These are phyloP conservation scores for Trichoderma gracile DNA, from an alignment of 2,329 filamentous ascomycete genomes.

Conservation along the genomic window DNA sequence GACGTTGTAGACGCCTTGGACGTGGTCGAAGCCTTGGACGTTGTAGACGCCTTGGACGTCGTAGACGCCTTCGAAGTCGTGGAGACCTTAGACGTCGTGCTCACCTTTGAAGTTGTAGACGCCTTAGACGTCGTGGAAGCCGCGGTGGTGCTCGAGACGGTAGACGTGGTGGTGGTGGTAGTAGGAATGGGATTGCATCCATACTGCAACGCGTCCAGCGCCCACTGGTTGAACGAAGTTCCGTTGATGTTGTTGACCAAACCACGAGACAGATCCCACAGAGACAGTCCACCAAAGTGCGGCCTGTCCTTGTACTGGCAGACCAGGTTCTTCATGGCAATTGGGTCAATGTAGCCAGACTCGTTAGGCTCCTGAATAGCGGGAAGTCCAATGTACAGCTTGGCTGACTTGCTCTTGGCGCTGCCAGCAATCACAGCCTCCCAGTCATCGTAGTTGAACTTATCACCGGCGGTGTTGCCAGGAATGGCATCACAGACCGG, in stretches of 20 bases:
- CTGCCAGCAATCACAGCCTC: conserved; percentile 38
- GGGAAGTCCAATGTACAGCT: conserved; percentile 50
- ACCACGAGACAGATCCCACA: conserved; percentile 48
- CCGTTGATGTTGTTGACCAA: conserved; percentile 36
- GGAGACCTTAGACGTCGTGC: background rate
- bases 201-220: conserved; percentile 42
- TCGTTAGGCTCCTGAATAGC: conserved; percentile 35
- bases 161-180: conserved; percentile 28
- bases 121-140: background rate
- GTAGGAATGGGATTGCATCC: conserved; percentile 39
- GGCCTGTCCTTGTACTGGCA: conserved; percentile 41
- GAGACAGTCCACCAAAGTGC: conserved; percentile 49
- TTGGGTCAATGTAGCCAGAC: conserved; percentile 41
- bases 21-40: background rate
- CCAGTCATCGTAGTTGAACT: conserved; percentile 50
- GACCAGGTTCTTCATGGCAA: conserved; percentile 41
- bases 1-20: background rate
- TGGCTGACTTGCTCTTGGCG: conserved; percentile 42
- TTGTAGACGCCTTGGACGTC: background rate
- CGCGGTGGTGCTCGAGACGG: conserved; percentile 13
- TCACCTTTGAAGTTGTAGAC: background rate
- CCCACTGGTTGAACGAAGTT: conserved; percentile 42
- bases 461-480: conserved; percentile 34
- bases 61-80: background rate
- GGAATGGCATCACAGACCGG: conserved; percentile 40